phyloP scores from a whole-genome alignment of 768 basidiomycete species.

The Calocybe indica region DNA sequence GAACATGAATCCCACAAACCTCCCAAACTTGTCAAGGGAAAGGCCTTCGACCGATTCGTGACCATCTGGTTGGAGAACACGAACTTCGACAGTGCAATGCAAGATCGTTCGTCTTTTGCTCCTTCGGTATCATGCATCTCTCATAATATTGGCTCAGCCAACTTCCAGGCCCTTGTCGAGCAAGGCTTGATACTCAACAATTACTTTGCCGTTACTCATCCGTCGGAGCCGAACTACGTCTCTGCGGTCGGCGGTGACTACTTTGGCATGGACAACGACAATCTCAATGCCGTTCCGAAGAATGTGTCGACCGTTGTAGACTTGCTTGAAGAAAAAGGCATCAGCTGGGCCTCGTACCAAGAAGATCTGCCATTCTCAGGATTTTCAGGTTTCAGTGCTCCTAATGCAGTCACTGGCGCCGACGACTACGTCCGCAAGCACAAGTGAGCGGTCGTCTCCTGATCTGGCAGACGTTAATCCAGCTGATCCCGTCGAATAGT shows the following conservation, averaged over 20 bases:
- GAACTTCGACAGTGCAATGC: not conserved
- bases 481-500: constrained; percentile 5
- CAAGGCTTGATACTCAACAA: constrained; percentile 44
- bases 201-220: constrained; percentile 48
- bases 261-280: constrained; percentile 30
- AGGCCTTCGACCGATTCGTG: constrained; percentile 1
- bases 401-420: constrained; percentile 15
- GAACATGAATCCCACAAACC: too few species aligned
- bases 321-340: constrained; percentile 48
- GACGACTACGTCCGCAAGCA: constrained; percentile 26
- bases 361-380: constrained; percentile 52
- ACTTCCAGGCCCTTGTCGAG: constrained; percentile 32
- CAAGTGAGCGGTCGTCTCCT: constrained; percentile 13
- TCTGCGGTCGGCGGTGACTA: too few species aligned
- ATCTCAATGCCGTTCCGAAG: constrained; percentile 26
- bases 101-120: not conserved
- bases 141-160: constrained; percentile 4
- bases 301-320: constrained; percentile 57
- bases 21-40: not conserved
- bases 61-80: constrained; percentile 5
- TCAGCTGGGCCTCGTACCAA: constrained; percentile 60
- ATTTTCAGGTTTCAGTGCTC: constrained; percentile 32
- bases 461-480: too few species aligned
- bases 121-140: too few species aligned
- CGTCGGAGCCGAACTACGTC: constrained; percentile 59